Conservation (phyloP, 2,329 filamentous ascomycete species). For the Bisporella sp. region DNA sequence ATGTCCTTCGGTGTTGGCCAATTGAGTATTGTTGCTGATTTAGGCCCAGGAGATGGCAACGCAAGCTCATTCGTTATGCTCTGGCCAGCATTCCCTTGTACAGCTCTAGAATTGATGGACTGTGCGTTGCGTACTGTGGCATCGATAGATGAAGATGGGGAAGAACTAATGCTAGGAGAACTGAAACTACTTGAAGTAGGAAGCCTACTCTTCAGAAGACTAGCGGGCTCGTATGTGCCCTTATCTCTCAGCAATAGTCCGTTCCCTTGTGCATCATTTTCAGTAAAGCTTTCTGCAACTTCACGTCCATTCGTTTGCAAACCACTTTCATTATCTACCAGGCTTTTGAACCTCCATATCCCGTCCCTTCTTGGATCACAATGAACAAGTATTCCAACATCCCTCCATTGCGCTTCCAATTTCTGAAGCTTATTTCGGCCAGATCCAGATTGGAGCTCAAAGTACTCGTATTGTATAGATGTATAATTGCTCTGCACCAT, state of each 20-base stretch:
- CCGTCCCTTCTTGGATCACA: constrained; percentile 22
- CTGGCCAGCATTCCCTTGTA: constrained; percentile 15
- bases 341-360: constrained; percentile 23
- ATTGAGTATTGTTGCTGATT: constrained; percentile 7
- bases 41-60: constrained; percentile 18
- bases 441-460: constrained; percentile 15
- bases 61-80: constrained; percentile 15
- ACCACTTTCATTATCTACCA: constrained; percentile 4
- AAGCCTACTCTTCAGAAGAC: constrained; percentile 18
- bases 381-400: constrained; percentile 21
- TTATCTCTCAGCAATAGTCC: constrained; percentile 17
- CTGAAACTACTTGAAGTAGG: constrained; percentile 11
- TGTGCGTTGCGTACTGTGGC: constrained; percentile 19
- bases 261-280: constrained; percentile 14
- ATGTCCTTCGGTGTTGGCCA: constrained; percentile 19
- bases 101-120: constrained; percentile 19
- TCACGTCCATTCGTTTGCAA: constrained; percentile 3
- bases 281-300: constrained; percentile 2
- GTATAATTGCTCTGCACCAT: constrained; percentile 23
- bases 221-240: constrained; percentile 24
- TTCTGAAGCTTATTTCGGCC: constrained; percentile 22
- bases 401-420: constrained; percentile 22
- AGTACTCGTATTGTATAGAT: constrained; percentile 27
- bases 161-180: constrained; percentile 20
- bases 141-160: constrained; percentile 23